Base-by-base conservation (phyloP, 805 yeast genomes). In the Starmerella cellae region DNA sequence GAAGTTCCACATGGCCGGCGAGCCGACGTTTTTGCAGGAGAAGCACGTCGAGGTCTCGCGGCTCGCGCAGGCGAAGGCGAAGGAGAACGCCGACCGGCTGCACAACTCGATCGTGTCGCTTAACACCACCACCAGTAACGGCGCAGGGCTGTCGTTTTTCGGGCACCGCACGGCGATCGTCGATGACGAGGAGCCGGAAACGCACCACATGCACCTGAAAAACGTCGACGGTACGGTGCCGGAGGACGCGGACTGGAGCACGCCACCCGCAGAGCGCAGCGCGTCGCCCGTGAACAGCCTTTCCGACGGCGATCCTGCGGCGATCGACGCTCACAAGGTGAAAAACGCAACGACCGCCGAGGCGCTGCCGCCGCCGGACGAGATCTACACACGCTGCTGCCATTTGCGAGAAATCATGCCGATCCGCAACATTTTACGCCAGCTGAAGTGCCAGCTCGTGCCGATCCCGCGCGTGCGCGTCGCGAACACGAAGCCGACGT, bases 371-470 rank as follows among this genome's bases (percentile, higher is more conserved):
- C 14, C 33, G 3, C 43, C 43, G 13, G 43, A 83, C 53, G 70
- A 75, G 36, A 68, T 88, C 55, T 87, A 87, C 61, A 83, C 95
- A 1, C 67, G 96, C 50, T 88, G 96, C 60, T 87, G 96, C 58
- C 96, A 87, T 60, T 65, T 87, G 45, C 68, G 96, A 42, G 96
- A 87, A 55, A 87, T 87, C 44, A 60, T 87, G 47, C 96, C 97
- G 2, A 87, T 87, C 38, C 88, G 94, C 3, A 88, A 94, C 2
- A 84, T 88, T 5, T 56, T 82, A 52, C 79, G 80, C 55, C 94
- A 83, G 57, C 69, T 87, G 47, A 77, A 76, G 55, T 83, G 81
- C 19, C 76, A 84, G 23, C 70, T 77, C 36, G 77, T 82, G 1
- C 94, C 95, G 3, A 60, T 87, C 20, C 76, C 82, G 5, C 57